These are phyloP conservation scores for Lasiosphaeria hispida DNA, from an alignment of 495 filamentous ascomycete genomes.

Conservation along the genomic window DNA sequence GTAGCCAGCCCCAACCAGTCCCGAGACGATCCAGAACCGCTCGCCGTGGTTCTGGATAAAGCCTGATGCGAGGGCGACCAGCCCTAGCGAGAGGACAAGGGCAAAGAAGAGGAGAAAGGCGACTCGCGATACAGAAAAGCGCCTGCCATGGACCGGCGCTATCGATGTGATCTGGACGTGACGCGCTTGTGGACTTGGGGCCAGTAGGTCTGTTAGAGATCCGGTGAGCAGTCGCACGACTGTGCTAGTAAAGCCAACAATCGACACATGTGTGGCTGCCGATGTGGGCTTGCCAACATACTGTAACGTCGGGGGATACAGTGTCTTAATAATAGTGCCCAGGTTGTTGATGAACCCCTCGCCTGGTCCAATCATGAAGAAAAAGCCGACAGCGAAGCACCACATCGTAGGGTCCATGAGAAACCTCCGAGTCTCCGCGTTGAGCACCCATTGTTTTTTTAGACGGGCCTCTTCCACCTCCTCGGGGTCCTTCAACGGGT, in stretches of 20 bases:
- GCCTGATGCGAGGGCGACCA: constrained; percentile 71
- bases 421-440: constrained; percentile 80
- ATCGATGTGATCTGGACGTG: constrained; percentile 39
- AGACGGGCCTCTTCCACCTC: constrained; percentile 63
- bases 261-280: constrained; percentile 87
- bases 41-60: constrained; percentile 60
- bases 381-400: constrained; percentile 87
- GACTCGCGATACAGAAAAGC: constrained; percentile 69
- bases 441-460: constrained; percentile 83
- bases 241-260: constrained; percentile 88
- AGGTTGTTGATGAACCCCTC: constrained; percentile 98
- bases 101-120: constrained; percentile 74
- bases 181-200: constrained; percentile 55
- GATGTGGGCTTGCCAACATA: constrained; percentile 52
- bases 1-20: constrained; percentile 83
- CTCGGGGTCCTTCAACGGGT: constrained; percentile 43
- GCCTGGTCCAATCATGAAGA: constrained; percentile 88
- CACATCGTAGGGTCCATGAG: constrained; percentile 90
- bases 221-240: constrained; percentile 80
- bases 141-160: constrained; percentile 28
- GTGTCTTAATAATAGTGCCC: constrained; percentile 84
- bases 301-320: constrained; percentile 62
- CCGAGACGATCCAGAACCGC: constrained; percentile 77
- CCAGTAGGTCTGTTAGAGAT: constrained; percentile 81
- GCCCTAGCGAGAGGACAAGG: constrained; percentile 71